Conservation (phyloP, 352 stramenopile genomes). For the Pythium angustatum region DNA sequence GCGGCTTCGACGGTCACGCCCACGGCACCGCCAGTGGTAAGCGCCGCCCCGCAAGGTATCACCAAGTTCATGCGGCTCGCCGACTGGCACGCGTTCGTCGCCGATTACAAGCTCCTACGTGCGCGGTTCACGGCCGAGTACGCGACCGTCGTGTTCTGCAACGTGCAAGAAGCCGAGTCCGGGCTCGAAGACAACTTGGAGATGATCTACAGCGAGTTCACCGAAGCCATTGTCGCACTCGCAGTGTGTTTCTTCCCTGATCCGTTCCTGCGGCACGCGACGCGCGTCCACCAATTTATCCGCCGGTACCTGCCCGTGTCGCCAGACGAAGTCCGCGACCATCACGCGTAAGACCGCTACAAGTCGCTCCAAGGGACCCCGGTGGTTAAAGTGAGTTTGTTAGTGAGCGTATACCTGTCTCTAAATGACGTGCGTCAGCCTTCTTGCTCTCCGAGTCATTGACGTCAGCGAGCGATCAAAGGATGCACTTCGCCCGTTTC, state of each 20-base stretch:
- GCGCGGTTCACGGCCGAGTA: constrained; percentile 61
- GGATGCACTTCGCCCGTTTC: no score
- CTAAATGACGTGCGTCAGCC: constrained; percentile 17
- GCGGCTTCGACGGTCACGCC: no score
- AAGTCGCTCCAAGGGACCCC: background rate
- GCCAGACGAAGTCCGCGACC: constrained; percentile 54
- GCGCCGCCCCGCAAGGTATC: constrained; percentile 41
- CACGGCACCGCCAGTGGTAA: no score
- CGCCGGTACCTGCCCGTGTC: constrained; percentile 64
- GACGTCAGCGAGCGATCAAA: no score
- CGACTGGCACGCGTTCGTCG: constrained; percentile 71
- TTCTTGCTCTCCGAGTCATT: no score
- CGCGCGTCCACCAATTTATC: constrained; percentile 72
- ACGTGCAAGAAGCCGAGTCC: constrained; percentile 54
- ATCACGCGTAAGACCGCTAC: constrained; percentile 21
- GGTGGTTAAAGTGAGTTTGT: constrained; percentile 13
- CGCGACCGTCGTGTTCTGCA: constrained; percentile 58
- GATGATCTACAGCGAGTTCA: constrained; percentile 79
- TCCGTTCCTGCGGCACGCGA: constrained; percentile 55
- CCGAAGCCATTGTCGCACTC: constrained; percentile 60
- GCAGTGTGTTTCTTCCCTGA: constrained; percentile 61
- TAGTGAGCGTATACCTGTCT: constrained; percentile 16
- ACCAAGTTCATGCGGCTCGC: constrained; percentile 66
- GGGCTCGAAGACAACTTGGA: constrained; percentile 49
- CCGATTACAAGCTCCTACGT: constrained; percentile 68